These are phyloP conservation scores for Dioszegia aurantiaca DNA, from an alignment of 768 basidiomycete genomes.

Conservation along the genomic window DNA sequence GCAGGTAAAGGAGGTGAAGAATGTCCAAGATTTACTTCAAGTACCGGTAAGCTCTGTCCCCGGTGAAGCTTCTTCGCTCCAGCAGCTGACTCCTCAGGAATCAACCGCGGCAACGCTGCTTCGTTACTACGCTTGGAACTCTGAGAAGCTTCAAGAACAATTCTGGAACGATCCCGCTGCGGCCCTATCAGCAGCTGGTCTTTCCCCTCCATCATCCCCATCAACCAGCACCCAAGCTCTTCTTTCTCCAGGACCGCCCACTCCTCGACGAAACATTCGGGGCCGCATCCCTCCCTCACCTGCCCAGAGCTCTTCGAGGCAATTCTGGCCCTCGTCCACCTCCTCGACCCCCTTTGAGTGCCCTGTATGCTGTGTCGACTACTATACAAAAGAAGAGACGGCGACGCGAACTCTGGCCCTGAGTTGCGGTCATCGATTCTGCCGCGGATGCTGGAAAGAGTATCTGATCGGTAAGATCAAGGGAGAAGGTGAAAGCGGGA, in stretches of 20 bases:
- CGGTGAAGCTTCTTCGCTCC: neutral
- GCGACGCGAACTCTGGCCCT: slow-evolving; percentile 63
- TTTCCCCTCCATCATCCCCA: slow-evolving; percentile 56
- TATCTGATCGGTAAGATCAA: slow-evolving; percentile 77
- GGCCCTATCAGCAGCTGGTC: slow-evolving; percentile 72
- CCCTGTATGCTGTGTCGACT: slow-evolving; percentile 75
- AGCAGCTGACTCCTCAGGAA: slow-evolving; percentile 55
- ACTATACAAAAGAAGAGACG: slow-evolving; percentile 62
- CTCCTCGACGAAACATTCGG: slow-evolving; percentile 41
- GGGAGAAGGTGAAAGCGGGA: slow-evolving; percentile 56
- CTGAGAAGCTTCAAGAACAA: slow-evolving; percentile 89
- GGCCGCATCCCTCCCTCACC: slow-evolving; percentile 38
- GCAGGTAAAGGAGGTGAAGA: slow-evolving; percentile 75
- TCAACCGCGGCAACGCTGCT: slow-evolving; percentile 73
- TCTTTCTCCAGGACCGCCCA: slow-evolving; percentile 35
- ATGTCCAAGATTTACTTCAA: slow-evolving; percentile 81
- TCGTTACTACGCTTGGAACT: slow-evolving; percentile 87
- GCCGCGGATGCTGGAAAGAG: slow-evolving; percentile 76
- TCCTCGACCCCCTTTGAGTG: slow-evolving; percentile 68
- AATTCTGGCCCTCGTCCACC: slow-evolving; percentile 4
- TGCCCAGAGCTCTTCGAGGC: slow-evolving; percentile 13
- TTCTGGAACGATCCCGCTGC: slow-evolving; percentile 87
- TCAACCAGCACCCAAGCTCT: slow-evolving; percentile 50
- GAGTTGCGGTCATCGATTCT: slow-evolving; percentile 80
- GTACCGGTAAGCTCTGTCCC: slow-evolving; percentile 67